Conservation (phyloP, 2,329 filamentous ascomycete species). For the Botrytis squamosa region DNA sequence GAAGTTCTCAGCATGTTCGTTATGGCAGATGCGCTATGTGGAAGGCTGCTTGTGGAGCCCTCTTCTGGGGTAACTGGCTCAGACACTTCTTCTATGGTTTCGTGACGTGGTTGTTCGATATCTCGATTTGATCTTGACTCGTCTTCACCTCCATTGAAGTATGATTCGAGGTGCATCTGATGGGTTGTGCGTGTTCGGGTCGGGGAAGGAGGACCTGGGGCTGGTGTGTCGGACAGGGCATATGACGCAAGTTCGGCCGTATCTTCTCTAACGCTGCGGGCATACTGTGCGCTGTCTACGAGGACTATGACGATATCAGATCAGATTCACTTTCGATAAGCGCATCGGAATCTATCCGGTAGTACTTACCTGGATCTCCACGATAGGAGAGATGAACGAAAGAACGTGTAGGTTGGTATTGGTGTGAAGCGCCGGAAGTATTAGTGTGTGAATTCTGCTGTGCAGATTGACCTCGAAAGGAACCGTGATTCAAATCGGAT, state of each 20-base stretch:
- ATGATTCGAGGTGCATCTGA: constrained; percentile 35
- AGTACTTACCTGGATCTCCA: constrained; percentile 53
- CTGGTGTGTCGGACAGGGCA: constrained; percentile 63
- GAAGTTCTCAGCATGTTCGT: constrained; percentile 50
- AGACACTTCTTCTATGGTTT: constrained; percentile 60
- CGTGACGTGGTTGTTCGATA: constrained; percentile 40
- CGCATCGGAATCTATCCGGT: not conserved
- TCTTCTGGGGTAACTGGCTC: constrained; percentile 54
- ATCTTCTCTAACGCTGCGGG: constrained; percentile 77
- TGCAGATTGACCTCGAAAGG: constrained; percentile 28
- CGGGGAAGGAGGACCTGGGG: constrained; percentile 36
- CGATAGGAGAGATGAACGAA: constrained; percentile 67
- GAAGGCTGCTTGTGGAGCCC: constrained; percentile 36
- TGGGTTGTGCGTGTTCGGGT: constrained; percentile 24
- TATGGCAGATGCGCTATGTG: constrained; percentile 46
- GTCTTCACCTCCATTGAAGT: constrained; percentile 31
- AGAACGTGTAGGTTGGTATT: constrained; percentile 67
- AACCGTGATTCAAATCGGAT: constrained; percentile 31
- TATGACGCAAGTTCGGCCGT: constrained; percentile 85
- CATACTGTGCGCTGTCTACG: constrained; percentile 70
- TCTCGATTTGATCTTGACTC: constrained; percentile 29
- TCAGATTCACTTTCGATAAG: not conserved
- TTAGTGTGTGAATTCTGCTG: constrained; percentile 24
- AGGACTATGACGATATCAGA: constrained; percentile 43
- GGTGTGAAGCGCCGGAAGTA: constrained; percentile 34